Conservation (phyloP, 2,329 filamentous ascomycete species). For the Scortechinia acanthostroma region DNA sequence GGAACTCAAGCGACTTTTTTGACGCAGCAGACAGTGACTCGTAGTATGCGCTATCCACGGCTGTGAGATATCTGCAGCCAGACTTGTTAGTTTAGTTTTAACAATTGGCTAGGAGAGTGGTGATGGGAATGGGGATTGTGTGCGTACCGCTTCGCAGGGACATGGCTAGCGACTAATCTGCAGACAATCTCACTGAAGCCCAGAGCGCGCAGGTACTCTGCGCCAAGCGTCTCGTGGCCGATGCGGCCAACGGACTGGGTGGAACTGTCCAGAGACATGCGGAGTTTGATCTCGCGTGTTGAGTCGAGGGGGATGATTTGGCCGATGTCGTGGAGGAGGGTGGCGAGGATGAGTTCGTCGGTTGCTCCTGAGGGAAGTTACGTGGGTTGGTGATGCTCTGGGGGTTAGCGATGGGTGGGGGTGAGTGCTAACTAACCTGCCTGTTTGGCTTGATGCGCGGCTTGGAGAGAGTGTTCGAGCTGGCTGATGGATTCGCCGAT, state of each 20-base stretch:
- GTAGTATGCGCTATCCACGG: slow-evolving; percentile 19
- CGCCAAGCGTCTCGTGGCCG: slow-evolving; percentile 26
- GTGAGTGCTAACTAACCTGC: too few species aligned
- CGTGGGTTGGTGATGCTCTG: background rate
- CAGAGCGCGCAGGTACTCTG: slow-evolving; percentile 18
- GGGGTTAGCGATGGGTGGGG: slow-evolving; percentile 6
- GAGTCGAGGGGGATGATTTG: slow-evolving; percentile 25
- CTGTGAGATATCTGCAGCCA: slow-evolving; percentile 20
- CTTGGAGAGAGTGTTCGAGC: slow-evolving; percentile 18
- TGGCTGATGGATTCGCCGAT: slow-evolving; percentile 17
- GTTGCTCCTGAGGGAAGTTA: slow-evolving; percentile 8
- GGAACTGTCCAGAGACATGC: slow-evolving; percentile 14
- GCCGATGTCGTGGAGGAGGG: slow-evolving; percentile 30
- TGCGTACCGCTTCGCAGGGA: slow-evolving; percentile 19
- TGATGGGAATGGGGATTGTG: too few species aligned
- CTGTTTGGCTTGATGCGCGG: slow-evolving; percentile 13
- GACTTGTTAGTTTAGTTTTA: background rate
- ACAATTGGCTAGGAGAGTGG: background rate
- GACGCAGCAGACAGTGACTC: slow-evolving; percentile 22
- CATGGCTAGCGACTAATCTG: slow-evolving; percentile 24
- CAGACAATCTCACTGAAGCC: slow-evolving; percentile 25
- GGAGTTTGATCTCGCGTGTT: slow-evolving; percentile 14
- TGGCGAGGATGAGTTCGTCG: slow-evolving; percentile 21
- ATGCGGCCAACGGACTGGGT: slow-evolving; percentile 16
- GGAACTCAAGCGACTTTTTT: slow-evolving; percentile 23